Percentiles rank a stretch among this genome's conserved stretches.
phyloP scores from a whole-genome alignment of 495 filamentous ascomycete genomes.

The Tuber microsphaerosporum region DNA sequence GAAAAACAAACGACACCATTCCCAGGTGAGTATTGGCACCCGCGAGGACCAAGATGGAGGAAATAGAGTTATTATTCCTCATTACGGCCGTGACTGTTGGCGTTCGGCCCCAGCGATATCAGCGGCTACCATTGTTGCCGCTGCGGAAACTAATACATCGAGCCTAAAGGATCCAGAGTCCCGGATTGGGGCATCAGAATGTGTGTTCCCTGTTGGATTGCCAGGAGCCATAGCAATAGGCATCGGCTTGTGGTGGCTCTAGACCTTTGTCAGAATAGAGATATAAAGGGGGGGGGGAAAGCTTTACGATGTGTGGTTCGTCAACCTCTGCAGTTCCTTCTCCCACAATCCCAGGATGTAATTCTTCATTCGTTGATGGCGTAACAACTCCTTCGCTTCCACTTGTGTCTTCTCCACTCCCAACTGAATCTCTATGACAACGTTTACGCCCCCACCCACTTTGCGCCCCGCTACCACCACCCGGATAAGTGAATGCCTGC shows the following conservation, averaged over 20 bases:
- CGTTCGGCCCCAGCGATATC: not conserved
- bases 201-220: not conserved
- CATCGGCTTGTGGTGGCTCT: slow-evolving; percentile 1
- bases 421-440: slow-evolving; percentile 28
- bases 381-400: slow-evolving; percentile 38
- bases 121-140: not conserved
- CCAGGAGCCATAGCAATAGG: not conserved
- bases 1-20: not conserved
- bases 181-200: not conserved
- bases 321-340: slow-evolving; percentile 36
- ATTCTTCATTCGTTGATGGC: slow-evolving; percentile 31
- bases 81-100: not conserved
- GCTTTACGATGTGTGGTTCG: slow-evolving; percentile 32
- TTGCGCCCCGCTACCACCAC: slow-evolving; percentile 36
- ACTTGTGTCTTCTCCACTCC: slow-evolving; percentile 33
- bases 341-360: slow-evolving; percentile 36
- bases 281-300: not conserved
- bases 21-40: not conserved
- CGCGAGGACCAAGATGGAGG: not conserved
- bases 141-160: not conserved
- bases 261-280: slow-evolving; percentile 5
- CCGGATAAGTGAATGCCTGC: not conserved
- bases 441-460: slow-evolving; percentile 6
- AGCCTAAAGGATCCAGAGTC: slow-evolving; percentile 3
- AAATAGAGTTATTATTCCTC: not conserved